Evolutionary conservation across 805 yeast genomes (phyloP).

Genomic region (Yarrowia porcina): DNA sequence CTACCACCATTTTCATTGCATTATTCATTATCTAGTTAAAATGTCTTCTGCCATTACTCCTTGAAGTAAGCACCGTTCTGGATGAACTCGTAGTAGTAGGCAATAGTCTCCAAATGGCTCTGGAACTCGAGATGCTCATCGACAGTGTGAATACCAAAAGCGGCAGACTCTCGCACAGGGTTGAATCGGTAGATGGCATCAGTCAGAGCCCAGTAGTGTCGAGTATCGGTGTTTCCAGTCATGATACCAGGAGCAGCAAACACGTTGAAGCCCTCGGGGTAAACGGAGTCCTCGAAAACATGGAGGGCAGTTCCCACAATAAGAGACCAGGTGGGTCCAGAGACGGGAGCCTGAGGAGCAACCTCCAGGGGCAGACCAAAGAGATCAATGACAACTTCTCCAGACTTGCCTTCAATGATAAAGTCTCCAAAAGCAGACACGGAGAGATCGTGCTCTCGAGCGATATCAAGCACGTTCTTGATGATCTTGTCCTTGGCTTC

Average conservation of each 20-base stretch:
- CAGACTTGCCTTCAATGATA: conserved; percentile 34
- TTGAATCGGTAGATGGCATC: conserved; percentile 57
- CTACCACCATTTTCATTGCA: too few relatives aligned
- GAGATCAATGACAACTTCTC: conserved; percentile 4
- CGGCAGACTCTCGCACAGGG: conserved; percentile 41
- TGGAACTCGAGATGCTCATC: conserved; percentile 54
- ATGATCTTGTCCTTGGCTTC: conserved; percentile 44
- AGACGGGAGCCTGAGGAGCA: conserved; percentile 49
- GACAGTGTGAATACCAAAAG: conserved; percentile 52
- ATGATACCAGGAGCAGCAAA: conserved; percentile 56
- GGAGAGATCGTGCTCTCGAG: conserved; percentile 50
- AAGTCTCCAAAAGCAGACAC: conserved; percentile 40
- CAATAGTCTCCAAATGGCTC: conserved; percentile 47
- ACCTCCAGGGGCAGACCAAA: conserved; percentile 41
- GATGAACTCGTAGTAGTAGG: conserved; percentile 38
- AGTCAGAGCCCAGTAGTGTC: conserved; percentile 58
- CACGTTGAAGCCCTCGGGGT: conserved; percentile 39
- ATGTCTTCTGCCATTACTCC: not conserved
- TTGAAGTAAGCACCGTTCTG: conserved; percentile 28
- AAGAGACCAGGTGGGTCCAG: conserved; percentile 45
- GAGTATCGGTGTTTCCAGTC: conserved; percentile 69
- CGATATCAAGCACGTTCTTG: conserved; percentile 42
- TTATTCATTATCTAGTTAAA: too few relatives aligned
- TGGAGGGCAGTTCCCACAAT: conserved; percentile 60
- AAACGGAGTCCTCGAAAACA: conserved; percentile 50